Base-by-base conservation (phyloP, 2,329 filamentous ascomycete genomes). In the Aspergillus glaucus region DNA sequence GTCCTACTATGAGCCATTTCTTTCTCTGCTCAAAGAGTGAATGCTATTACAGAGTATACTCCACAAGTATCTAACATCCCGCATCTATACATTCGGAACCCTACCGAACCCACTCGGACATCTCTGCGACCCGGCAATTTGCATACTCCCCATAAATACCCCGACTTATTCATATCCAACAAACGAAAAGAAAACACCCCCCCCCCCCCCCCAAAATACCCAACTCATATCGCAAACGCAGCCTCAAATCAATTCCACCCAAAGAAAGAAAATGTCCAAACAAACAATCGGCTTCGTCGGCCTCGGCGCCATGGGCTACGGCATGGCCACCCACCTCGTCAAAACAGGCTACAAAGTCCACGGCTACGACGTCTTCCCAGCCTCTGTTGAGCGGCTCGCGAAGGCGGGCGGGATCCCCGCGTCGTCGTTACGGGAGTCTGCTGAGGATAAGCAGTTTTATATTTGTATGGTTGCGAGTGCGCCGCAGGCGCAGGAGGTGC, bases 221-320 rank as follows among this genome's bases (percentile, higher is more conserved):
- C 4, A n/a, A 10, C 10, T 36, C 7, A 14, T 14, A 39, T 8
- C n/a, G 4, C 5, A 15, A 19, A 39, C 2, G 8, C 15, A 39
- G 19, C n/a, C 17, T 4, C 15, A 36, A 24, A 6, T n/a, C 42
- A 15, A 15, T 21, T 21, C 21, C 21, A 2, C 21, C 21, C 7
- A 19, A 39, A 19, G 21, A 40, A 43, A 36, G 28, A 67, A 55
- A 19, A 70, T 72, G 56, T 69, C 69, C 30, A 78, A 75, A 61
- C 74, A 75, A 22, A 61, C 68, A 46, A 72, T 87, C 47, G 79
- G 81, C 55, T 88, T 88, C 68, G 83, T 86, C 54, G 86, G 86
- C 73, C 82, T 90, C 3, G 86, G 86, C 49, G 86, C 86, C 68
- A 89, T 89, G 86, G 86, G 86, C 62, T 86, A 88, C 65, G 86